Evolutionary conservation across 805 yeast genomes (phyloP).

Genomic region (Metschnikowia continentalis): DNA sequence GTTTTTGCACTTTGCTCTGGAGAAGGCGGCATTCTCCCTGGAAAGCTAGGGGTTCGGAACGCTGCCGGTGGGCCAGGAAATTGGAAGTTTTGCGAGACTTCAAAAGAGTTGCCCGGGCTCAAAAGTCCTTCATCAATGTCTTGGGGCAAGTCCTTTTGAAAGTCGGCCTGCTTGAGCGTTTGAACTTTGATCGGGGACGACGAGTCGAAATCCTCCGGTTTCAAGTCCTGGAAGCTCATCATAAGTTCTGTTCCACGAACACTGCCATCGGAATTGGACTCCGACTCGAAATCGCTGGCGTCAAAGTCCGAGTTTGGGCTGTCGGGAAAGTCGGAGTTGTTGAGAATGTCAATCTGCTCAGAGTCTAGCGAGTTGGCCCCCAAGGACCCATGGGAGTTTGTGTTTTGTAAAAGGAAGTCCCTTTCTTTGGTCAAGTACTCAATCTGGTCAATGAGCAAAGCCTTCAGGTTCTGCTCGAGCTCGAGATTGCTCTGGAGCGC

Average conservation of each 20-base stretch:
- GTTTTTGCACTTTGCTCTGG: constrained; percentile 28
- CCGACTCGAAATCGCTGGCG: constrained; percentile 9
- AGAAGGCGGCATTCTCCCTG: constrained; percentile 26
- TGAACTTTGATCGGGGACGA: constrained; percentile 26
- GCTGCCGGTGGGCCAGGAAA: constrained; percentile 21
- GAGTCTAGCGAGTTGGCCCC: constrained; percentile 2
- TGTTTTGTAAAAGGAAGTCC: constrained; percentile 12
- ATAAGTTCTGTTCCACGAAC: constrained; percentile 21
- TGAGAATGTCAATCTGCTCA: background rate
- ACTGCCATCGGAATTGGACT: constrained; percentile 19
- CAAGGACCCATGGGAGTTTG: constrained; percentile 3
- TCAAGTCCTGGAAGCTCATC: constrained; percentile 21
- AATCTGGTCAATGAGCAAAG: constrained; percentile 50
- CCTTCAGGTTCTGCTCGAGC: constrained; percentile 49
- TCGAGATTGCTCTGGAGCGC: constrained; percentile 49
- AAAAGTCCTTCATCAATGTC: background rate
- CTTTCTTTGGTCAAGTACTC: constrained; percentile 43
- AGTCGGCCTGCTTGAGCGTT: background rate
- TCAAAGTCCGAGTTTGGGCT: constrained; percentile 1
- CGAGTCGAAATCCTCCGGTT: constrained; percentile 14
- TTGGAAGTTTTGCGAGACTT: constrained; percentile 22
- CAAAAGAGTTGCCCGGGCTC: constrained; percentile 16
- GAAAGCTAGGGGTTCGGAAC: background rate
- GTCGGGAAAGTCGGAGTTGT: constrained; percentile 1
- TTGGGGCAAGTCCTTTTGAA: background rate